phyloP scores from a whole-genome alignment of 768 basidiomycete species.

The Daedaleopsis nitida region DNA sequence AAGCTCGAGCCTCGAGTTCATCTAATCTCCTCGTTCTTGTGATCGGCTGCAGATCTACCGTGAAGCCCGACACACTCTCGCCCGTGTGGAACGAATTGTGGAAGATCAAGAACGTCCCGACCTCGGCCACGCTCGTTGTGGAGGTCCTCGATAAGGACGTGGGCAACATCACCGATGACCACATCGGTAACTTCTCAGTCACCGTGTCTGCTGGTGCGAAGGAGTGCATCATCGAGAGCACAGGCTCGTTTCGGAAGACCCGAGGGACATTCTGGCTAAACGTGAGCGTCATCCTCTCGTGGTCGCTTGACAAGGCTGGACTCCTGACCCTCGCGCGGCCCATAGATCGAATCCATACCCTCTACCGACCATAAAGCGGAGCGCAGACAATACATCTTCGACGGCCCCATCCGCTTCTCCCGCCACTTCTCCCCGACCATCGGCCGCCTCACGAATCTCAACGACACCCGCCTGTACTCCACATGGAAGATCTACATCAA shows the following conservation, averaged over 20 bases:
- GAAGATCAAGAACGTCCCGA: slow-evolving; percentile 73
- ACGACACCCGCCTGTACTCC: slow-evolving; percentile 66
- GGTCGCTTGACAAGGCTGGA: neutral
- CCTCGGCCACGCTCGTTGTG: slow-evolving; percentile 58
- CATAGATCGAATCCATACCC: slow-evolving; percentile 58
- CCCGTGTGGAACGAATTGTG: slow-evolving; percentile 82
- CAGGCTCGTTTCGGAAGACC: slow-evolving; percentile 43
- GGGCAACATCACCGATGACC: slow-evolving; percentile 57
- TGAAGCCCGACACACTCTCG: slow-evolving; percentile 52
- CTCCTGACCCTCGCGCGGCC: neutral
- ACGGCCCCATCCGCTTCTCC: slow-evolving; percentile 73
- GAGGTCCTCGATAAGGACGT: slow-evolving; percentile 72
- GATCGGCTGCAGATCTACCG: slow-evolving; percentile 54
- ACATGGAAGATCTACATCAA: slow-evolving; percentile 78
- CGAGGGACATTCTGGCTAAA: slow-evolving; percentile 73
- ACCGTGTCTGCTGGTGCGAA: slow-evolving; percentile 57
- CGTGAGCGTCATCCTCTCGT: slow-evolving; percentile 38
- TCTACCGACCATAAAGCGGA: slow-evolving; percentile 41
- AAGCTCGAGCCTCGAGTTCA: neutral
- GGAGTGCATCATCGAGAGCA: slow-evolving; percentile 63
- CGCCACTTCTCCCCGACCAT: slow-evolving; percentile 72
- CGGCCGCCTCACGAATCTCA: slow-evolving; percentile 61
- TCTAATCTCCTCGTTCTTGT: neutral
- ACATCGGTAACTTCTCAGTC: slow-evolving; percentile 63
- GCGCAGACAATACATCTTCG: slow-evolving; percentile 61